phyloP scores from a whole-genome alignment of 192 early-diverging fungal genomes.

The Allomyces arbusculus region DNA sequence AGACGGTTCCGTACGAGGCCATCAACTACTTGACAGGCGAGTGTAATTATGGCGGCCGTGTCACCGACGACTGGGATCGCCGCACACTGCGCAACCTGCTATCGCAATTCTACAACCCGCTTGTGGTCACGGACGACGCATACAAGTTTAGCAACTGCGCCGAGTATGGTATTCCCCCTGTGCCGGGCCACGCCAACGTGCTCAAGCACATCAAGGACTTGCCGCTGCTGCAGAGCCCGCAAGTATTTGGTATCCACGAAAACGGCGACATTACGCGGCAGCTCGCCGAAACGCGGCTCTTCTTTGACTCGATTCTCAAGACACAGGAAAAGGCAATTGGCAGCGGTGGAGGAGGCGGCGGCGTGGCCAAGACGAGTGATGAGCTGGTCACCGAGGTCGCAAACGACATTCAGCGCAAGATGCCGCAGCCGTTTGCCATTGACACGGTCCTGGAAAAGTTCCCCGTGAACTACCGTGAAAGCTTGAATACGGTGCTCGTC shows the following conservation, averaged over 20 bases:
- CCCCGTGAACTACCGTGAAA: conserved; percentile 39
- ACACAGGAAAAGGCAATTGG: conserved; percentile 22
- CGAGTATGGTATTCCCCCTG: conserved; percentile 27
- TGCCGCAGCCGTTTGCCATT: conserved; percentile 25
- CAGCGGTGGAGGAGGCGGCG: conserved; percentile 6
- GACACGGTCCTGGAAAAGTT: conserved; percentile 24
- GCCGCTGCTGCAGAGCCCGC: conserved; percentile 36
- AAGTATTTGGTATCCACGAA: conserved; percentile 49
- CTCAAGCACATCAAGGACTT: conserved; percentile 33
- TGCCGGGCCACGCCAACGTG: conserved; percentile 27
- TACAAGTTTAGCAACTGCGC: conserved; percentile 37
- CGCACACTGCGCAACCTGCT: conserved; percentile 35
- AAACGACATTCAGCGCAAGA: conserved; percentile 24
- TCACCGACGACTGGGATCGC: conserved; percentile 47
- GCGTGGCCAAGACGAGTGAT: conserved; percentile 28
- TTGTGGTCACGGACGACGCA: conserved; percentile 23
- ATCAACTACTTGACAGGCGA: conserved; percentile 36
- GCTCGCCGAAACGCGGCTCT: conserved; percentile 26
- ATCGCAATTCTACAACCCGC: conserved; percentile 26
- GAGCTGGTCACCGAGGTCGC: conserved; percentile 36
- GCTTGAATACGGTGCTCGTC: conserved; percentile 43
- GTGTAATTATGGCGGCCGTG: conserved; percentile 43
- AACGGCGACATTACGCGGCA: conserved; percentile 46
- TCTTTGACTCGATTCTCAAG: conserved; percentile 34
- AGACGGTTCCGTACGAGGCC: conserved; percentile 37